Evolutionary conservation across 1,284 basidiomycete species (phyloP).

Genomic region (Puccinia hordei): DNA sequence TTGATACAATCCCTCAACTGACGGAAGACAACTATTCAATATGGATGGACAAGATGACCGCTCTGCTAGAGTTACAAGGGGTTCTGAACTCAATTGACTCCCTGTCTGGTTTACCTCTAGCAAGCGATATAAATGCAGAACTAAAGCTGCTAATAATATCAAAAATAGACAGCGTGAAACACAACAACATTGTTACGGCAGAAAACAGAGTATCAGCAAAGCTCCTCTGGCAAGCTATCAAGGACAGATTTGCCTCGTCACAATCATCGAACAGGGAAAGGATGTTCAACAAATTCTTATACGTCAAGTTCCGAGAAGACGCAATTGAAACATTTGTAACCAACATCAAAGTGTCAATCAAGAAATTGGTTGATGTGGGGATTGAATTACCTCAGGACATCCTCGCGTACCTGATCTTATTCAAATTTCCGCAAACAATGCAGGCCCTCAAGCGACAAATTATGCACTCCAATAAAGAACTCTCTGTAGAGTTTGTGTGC

Average conservation of each 20-base stretch:
- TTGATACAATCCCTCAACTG: too few relatives aligned
- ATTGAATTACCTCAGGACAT: background rate
- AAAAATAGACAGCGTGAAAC: background rate
- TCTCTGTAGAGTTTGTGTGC: background rate
- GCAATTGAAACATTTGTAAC: background rate
- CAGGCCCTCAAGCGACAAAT: background rate
- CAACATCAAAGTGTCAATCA: background rate
- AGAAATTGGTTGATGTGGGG: background rate
- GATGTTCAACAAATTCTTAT: background rate
- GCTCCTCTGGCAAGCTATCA: background rate
- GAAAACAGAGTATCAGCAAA: background rate
- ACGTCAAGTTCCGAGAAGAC: background rate
- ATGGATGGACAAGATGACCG: too few relatives aligned
- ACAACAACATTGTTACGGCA: conserved; percentile 6
- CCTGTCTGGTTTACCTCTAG: too few relatives aligned
- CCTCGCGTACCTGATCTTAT: background rate
- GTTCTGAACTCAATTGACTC: too few relatives aligned
- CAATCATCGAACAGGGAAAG: background rate
- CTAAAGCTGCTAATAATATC: background rate
- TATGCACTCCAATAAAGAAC: background rate
- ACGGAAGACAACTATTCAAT: too few relatives aligned
- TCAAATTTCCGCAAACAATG: background rate
- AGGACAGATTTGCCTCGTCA: background rate
- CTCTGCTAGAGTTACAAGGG: too few relatives aligned
- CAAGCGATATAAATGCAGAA: background rate